Base-by-base conservation (phyloP, 805 yeast genomes). In the Kuraishia capsulata region DNA sequence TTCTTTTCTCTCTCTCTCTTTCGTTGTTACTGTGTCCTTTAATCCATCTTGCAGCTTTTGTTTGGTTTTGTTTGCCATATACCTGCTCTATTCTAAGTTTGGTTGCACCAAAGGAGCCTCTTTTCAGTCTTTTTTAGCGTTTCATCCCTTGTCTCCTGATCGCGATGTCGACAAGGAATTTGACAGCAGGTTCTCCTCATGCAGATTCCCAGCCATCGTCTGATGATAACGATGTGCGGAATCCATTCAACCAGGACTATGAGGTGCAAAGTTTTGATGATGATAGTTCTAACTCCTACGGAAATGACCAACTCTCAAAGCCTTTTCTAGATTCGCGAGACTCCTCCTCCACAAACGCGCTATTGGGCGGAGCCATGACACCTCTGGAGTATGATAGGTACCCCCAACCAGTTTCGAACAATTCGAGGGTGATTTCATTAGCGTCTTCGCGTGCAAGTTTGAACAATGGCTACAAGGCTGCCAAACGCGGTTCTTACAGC, bases 361-460 rank as follows among this genome's bases (percentile, higher is more conserved):
- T 35, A 49, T 56, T 38, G 47, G 53, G 20, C 44, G 26, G 54
- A 55, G 41, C 30, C 21, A 46, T 50, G 42, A 52, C 65, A 3
- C 81, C 85, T 3, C 64, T 75, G 1, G 81, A 73, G 39, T 80
- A 64, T 48, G 86, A 80, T 54, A 64, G 88, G 47, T 81, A 81
- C 50, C 89, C 90, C 4, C 66, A 75, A 20, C 64, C 76, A 44
- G 59, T 65, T 13, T 72, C 75, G 3, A 23, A 26, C 18, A 70
- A 70, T 3, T 72, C 81, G 13, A 64, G 83, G 44, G 75, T 73
- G 3, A 69, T 73, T 3, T 76, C 85, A 3, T 56, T 65, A 56
- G 67, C 76, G 10, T 65, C 70, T 0, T 62, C 71, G 4, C 49
- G 51, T 30, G 36, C 55, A 9, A 51, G 54, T 20, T 44, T 52